Evolutionary conservation across 2,329 filamentous ascomycete genomes (phyloP), one percentile per base, ranked within the genome.

Genomic region (Aspergillus bombycis): DNA sequence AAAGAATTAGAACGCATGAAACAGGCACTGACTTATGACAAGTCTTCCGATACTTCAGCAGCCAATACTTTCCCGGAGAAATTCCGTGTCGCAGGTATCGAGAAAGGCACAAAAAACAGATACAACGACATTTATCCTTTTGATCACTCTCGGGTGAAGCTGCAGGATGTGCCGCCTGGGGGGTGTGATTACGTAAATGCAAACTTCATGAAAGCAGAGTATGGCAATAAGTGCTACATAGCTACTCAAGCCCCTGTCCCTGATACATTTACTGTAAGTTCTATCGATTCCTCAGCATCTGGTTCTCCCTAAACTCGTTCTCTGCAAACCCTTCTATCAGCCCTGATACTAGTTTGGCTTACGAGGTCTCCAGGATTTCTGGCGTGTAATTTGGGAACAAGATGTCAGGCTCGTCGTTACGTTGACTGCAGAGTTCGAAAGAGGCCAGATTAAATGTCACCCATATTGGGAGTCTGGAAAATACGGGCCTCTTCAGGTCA

Each of bases 81-180:
- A 54, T 86, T 96, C 9, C 90, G 92, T 70, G 88, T 99, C 58
- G 95, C 92, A 0, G 95, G 95, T 9, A 91, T 99, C 34, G 95
- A 99, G 73, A 95, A 97, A 77, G 95, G 95, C 9, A 88, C 85
- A 21, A 98, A 98, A 82, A 99, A 99, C 71, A 88, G 95, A 10
- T 99, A 99, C 82, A 98, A 97, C 81, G 96, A 97, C 70, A 97
- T 98, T 61, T 89, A 96, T 79, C 95, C 95, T 0, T 99, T 96
- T 75, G 94, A 98, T 73, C 95, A 99, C 77, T 89, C 93, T 3
- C 85, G 95, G 63, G 95, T 99, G 60, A 93, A 88, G 68, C 79
- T 99, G 54, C 85, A 91, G 68, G 87, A 88, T 48, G 87, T 90
- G 41, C 81, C 85, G 0, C 81, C 85, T 1, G 90, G 89, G 14